Evolutionary conservation across 768 basidiomycete genomes (phyloP).

Genomic region (Sarcomyxa edulis): DNA sequence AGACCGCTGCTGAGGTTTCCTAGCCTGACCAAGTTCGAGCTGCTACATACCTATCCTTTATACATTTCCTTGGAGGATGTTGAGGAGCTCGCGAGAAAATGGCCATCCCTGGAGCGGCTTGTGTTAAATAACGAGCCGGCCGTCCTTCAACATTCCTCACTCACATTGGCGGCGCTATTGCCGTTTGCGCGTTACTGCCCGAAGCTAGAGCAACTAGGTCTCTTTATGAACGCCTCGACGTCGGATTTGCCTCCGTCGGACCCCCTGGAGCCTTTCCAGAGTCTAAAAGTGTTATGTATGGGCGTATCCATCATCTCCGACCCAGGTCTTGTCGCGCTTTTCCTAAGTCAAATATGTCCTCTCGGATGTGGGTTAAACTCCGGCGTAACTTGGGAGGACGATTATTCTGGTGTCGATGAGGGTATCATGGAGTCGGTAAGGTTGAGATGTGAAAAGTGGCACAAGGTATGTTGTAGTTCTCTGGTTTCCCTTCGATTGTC

Average conservation of each 20-base stretch:
- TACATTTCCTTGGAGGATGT: constrained; percentile 35
- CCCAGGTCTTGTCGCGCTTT: constrained; percentile 40
- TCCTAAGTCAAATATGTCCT: constrained; percentile 48
- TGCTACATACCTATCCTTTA: constrained; percentile 34
- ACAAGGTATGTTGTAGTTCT: no score
- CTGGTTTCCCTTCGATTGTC: no score
- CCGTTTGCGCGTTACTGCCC: constrained; percentile 36
- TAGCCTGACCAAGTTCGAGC: constrained; percentile 20
- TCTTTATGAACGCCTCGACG: constrained; percentile 31
- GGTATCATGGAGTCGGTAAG: no score
- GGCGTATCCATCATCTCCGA: constrained; percentile 45
- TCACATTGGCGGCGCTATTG: constrained; percentile 33
- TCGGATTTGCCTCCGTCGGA: constrained; percentile 5
- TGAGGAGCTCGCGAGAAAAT: constrained; percentile 36
- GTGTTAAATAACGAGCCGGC: constrained; percentile 44
- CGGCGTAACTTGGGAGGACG: no score
- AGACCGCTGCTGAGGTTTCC: constrained; percentile 12
- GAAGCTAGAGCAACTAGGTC: constrained; percentile 32
- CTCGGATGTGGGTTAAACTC: constrained; percentile 31
- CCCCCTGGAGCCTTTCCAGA: constrained; percentile 19
- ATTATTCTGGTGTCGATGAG: no score
- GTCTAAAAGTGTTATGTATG: constrained; percentile 34
- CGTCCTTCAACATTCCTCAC: constrained; percentile 20
- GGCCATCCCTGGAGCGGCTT: constrained; percentile 39
- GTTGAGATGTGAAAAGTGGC: no score